Base-by-base conservation (phyloP, 2,329 filamentous ascomycete genomes). In the Aspergillus sclerotialis region DNA sequence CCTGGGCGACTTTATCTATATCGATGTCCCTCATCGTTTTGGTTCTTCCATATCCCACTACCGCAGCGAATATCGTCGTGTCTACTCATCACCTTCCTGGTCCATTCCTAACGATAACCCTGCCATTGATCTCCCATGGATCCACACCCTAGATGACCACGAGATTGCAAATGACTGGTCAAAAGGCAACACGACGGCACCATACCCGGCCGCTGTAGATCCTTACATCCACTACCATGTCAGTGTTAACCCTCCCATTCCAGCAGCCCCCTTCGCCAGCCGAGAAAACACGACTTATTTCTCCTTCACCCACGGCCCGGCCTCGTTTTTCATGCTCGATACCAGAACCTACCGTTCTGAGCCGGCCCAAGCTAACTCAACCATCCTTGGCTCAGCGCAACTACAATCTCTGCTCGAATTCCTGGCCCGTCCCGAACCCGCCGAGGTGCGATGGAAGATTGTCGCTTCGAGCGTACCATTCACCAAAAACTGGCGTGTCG, bases 81-180 rank as follows among this genome's bases (percentile, higher is more conserved):
- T 95, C n/a, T 98, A 98, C 54, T 83, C 86, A 0, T 94, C 89
- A 2, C 90, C 90, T 0, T 90, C 94, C 45, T 98, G 92, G 92
- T 70, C 43, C 10, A 39, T 76, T 1, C 67, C 78, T 1, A 79
- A 84, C 8, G 78, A 78, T 1, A 72, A 82, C 46, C 80, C 87
- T 36, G 52, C 59, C 15, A 55, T 61, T 15, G 49, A 60, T 32
- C 68, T 96, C n/a, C 93, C 89, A 49, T 98, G 92, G 92, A 86
- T 96, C 28, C 92, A 98, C 53, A 89, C 94, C 2, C 75, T 95
- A 5, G 92, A 98, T 54, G 92, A 98, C 56, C 92, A 98, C 52
- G 92, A 98, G 56, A 95, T 98, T 42, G 76, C 76, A 4, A 96
- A 98, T 49, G 92, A 96, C 63, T 96, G 89, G 88, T 60, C 61